A percentile compares a stretch with the other conserved stretches of the same genome.
phyloP scores from a whole-genome alignment of 2,329 filamentous ascomycete genomes.

The Trichoderma guizhouense region DNA sequence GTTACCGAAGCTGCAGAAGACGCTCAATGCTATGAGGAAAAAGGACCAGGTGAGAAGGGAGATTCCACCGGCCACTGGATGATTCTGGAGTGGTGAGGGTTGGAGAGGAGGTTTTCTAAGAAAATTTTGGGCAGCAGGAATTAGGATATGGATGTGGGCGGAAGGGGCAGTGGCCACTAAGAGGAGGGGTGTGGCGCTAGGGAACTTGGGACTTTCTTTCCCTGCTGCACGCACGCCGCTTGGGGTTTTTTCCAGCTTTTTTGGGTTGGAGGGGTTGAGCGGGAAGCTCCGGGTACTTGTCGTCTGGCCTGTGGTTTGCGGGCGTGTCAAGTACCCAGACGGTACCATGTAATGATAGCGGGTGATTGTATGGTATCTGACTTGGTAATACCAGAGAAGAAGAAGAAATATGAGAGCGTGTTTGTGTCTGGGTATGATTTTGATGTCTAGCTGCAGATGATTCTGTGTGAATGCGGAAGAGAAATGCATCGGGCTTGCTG shows the following conservation, averaged over 20 bases:
- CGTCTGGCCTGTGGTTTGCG: neutral
- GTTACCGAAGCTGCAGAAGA: constrained; percentile 33
- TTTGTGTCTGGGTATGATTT: no score
- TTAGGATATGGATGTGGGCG: constrained; percentile 28
- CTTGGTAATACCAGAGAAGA: neutral
- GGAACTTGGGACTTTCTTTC: constrained; percentile 4
- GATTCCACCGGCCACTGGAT: constrained; percentile 38
- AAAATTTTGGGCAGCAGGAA: constrained; percentile 39
- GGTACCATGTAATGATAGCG: neutral
- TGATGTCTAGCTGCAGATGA: no score
- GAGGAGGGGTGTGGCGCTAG: constrained; percentile 4
- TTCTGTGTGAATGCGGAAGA: no score
- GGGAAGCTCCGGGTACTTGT: neutral
- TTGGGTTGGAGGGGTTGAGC: neutral
- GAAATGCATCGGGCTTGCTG: no score
- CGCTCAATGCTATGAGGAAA: constrained; percentile 31
- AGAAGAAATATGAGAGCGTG: no score
- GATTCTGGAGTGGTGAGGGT: constrained; percentile 35
- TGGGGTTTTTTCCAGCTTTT: no score
- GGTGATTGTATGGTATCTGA: neutral
- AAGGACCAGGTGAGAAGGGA: constrained; percentile 32
- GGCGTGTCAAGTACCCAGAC: neutral
- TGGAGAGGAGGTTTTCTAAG: constrained; percentile 33
- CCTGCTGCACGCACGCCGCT: neutral
- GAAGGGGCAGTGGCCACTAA: constrained; percentile 29